Conservation (phyloP, 202 grass and related monocot species). For the Zizania palustris region DNA sequence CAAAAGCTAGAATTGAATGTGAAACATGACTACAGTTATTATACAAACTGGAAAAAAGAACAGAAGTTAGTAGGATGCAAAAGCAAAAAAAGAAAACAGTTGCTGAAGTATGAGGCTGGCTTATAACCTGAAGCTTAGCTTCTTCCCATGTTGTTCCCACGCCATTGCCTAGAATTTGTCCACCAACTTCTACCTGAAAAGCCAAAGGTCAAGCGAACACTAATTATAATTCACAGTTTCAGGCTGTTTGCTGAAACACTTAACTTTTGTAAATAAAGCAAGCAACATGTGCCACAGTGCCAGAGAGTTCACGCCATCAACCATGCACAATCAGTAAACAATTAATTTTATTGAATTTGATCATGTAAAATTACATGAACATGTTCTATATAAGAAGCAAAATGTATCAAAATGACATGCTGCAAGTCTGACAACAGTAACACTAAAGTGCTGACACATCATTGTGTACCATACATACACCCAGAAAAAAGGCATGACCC, state of each 20-base stretch:
- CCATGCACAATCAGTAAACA: neutral
- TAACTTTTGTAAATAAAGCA: conserved; percentile 11
- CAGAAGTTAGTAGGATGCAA: neutral
- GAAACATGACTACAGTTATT: conserved; percentile 7
- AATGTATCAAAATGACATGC: conserved; percentile 1
- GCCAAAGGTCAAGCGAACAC: too few species aligned
- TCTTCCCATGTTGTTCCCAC: conserved; percentile 87
- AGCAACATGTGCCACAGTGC: neutral
- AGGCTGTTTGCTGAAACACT: conserved; percentile 7
- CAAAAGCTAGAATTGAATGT: conserved; percentile 3
- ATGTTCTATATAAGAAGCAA: conserved; percentile 12
- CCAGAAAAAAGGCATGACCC: neutral
- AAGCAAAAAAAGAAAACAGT: conserved; percentile 10
- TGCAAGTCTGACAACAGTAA: neutral
- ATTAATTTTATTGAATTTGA: neutral
- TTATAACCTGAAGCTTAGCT: conserved; percentile 75
- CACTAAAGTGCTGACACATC: conserved; percentile 4
- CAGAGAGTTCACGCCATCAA: conserved; percentile 1
- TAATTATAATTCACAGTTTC: neutral
- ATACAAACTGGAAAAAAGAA: neutral
- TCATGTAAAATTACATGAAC: neutral
- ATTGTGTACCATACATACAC: neutral
- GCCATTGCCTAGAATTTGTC: conserved; percentile 72
- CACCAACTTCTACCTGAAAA: conserved; percentile 75
- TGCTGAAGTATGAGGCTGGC: conserved; percentile 8